Conservation (phyloP, 2,329 filamentous ascomycete genomes). For the Boeremia exigua region DNA sequence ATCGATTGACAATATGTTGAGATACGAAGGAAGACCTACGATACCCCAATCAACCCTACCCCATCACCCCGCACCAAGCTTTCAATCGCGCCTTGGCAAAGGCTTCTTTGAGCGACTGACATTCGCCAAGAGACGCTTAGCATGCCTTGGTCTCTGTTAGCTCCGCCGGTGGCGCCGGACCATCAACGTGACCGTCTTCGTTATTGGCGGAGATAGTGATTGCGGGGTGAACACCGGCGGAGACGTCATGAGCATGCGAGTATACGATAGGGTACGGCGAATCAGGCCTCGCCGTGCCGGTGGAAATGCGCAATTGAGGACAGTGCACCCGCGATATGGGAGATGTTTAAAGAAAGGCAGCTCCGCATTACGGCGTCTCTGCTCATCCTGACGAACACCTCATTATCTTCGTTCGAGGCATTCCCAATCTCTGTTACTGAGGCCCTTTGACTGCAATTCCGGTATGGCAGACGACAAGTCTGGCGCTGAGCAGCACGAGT, state of each 20-base stretch:
- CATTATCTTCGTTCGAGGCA: not conserved
- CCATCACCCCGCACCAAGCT: constrained; percentile 21
- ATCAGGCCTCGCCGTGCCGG: not conserved
- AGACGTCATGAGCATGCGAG: constrained; percentile 20
- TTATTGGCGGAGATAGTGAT: constrained; percentile 2
- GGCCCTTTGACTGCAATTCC: not conserved
- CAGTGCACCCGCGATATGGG: not conserved
- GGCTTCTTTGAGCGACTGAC: constrained; percentile 18
- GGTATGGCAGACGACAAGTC: constrained; percentile 33
- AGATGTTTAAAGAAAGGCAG: no score
- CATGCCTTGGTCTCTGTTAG: constrained; percentile 14
- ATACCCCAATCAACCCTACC: not conserved
- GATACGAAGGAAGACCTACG: not conserved
- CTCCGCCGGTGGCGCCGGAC: not conserved
- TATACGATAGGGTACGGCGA: constrained; percentile 13
- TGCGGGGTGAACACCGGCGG: constrained; percentile 12
- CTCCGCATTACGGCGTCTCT: no score
- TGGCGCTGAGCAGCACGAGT: constrained; percentile 23
- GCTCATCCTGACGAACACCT: no score
- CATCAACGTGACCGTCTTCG: constrained; percentile 1
- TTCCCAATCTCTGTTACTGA: not conserved
- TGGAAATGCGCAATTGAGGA: not conserved
- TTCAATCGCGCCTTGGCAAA: constrained; percentile 24
- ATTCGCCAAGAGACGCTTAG: constrained; percentile 26
- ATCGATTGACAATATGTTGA: not conserved